Evolutionary conservation across 2,329 filamentous ascomycete genomes (phyloP).

Genomic region (Ustulina deusta): DNA sequence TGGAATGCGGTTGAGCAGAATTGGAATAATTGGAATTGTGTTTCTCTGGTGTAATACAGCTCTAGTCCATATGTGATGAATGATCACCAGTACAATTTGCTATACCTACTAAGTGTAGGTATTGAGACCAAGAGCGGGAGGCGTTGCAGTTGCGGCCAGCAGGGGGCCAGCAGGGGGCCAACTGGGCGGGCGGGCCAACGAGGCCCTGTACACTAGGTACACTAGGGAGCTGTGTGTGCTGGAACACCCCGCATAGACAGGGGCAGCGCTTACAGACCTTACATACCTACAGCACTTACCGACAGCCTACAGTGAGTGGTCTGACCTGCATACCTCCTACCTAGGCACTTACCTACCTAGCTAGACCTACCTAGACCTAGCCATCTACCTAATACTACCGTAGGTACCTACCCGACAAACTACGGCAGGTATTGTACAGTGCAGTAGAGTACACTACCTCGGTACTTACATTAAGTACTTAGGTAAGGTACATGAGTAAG

Average conservation of each 20-base stretch:
- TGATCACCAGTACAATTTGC: conserved; percentile 29
- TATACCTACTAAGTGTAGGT: background rate
- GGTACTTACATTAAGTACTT: no score
- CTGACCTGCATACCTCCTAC: conserved; percentile 14
- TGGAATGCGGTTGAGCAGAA: conserved; percentile 16
- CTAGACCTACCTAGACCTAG: background rate
- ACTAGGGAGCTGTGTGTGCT: conserved; percentile 26
- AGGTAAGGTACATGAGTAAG: no score
- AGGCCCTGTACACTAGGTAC: conserved; percentile 1
- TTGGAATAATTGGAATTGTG: conserved; percentile 37
- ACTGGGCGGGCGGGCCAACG: background rate
- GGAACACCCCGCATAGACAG: conserved; percentile 36
- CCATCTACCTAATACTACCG: no score
- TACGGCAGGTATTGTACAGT: no score
- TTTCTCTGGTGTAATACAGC: conserved; percentile 16
- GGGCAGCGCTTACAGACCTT: conserved; percentile 34
- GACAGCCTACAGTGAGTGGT: conserved; percentile 13
- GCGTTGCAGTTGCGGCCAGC: background rate
- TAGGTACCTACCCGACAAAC: no score
- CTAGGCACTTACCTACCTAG: background rate
- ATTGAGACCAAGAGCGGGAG: conserved; percentile 14
- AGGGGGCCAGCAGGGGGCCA: conserved; percentile 6
- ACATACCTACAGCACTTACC: conserved; percentile 23
- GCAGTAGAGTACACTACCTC: no score
- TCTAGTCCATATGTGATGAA: conserved; percentile 32